phyloP scores from a whole-genome alignment of 306 rosid genomes.

The Vigna trinervia region DNA sequence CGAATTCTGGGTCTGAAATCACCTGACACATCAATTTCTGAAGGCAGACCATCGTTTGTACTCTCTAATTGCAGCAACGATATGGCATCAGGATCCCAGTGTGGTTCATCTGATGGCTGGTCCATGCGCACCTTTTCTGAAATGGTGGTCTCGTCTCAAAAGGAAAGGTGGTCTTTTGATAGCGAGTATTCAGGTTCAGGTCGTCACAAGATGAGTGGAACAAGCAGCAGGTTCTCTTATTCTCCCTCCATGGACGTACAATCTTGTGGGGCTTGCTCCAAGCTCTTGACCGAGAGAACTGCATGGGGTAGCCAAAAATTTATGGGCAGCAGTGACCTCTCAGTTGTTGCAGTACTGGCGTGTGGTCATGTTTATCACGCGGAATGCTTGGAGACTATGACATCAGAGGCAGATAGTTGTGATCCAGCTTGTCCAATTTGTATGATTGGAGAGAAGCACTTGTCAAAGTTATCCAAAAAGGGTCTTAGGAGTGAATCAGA shows the following conservation, averaged over 20 bases:
- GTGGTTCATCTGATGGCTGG: slow-evolving; percentile 92
- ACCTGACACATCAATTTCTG: slow-evolving; percentile 75
- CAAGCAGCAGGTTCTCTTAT: slow-evolving; percentile 71
- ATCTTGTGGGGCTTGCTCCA: slow-evolving; percentile 71
- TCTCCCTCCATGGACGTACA: slow-evolving; percentile 74
- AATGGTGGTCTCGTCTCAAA: slow-evolving; percentile 81
- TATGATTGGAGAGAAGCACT: slow-evolving; percentile 68
- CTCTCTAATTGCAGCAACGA: slow-evolving; percentile 81
- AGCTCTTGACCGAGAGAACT: slow-evolving; percentile 66
- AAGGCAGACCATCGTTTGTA: slow-evolving; percentile 73
- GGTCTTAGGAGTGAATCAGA: slow-evolving; percentile 53
- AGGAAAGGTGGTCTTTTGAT: slow-evolving; percentile 89
- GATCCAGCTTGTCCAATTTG: slow-evolving; percentile 84
- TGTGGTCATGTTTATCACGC: slow-evolving; percentile 81
- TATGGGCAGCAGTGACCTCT: slow-evolving; percentile 50
- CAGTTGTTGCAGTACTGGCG: slow-evolving; percentile 72
- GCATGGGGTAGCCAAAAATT: slow-evolving; percentile 71
- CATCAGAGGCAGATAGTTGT: slow-evolving; percentile 60
- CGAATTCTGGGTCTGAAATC: slow-evolving; percentile 73
- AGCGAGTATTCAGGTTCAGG: slow-evolving; percentile 71
- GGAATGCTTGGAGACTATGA: slow-evolving; percentile 77
- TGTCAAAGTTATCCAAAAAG: slow-evolving; percentile 56
- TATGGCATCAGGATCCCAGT: slow-evolving; percentile 70
- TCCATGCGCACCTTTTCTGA: slow-evolving; percentile 90
- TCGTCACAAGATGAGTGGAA: slow-evolving; percentile 64